phyloP scores from a whole-genome alignment of 345 rosid genomes.

The Camelina laxa region DNA sequence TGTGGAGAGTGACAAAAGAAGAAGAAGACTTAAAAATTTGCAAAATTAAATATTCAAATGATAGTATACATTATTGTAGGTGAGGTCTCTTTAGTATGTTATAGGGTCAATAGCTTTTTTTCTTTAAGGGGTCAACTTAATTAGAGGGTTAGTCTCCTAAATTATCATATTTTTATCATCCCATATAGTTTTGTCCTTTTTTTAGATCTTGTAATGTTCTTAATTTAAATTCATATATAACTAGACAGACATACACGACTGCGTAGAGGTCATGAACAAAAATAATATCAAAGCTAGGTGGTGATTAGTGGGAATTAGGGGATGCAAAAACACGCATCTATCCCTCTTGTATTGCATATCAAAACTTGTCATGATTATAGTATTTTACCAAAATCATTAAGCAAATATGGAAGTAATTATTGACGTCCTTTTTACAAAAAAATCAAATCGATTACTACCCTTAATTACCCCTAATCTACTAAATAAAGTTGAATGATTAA shows the following conservation, averaged over 20 bases:
- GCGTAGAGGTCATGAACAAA: background rate
- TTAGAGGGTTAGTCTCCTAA: conserved; percentile 15
- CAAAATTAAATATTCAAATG: background rate
- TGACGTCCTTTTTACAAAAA: conserved; percentile 15
- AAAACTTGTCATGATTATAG: conserved; percentile 30
- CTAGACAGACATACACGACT: background rate
- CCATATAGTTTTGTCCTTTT: conserved; percentile 30
- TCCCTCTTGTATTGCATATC: conserved; percentile 3
- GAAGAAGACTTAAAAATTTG: conserved; percentile 29
- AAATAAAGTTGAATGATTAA: conserved; percentile 3
- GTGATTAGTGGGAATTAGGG: background rate
- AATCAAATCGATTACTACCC: background rate
- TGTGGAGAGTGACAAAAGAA: conserved; percentile 36
- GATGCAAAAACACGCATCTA: background rate
- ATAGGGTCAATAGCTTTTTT: conserved; percentile 43
- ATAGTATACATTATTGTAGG: background rate
- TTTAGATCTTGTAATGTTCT: conserved; percentile 8
- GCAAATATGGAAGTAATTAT: conserved; percentile 25
- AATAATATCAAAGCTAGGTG: background rate
- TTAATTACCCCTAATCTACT: background rate
- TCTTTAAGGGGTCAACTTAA: conserved; percentile 39
- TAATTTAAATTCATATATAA: background rate
- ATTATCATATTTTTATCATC: conserved; percentile 10
- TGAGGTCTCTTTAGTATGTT: conserved; percentile 42
- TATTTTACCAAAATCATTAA: conserved; percentile 5